Conservation (phyloP, 2,329 filamentous ascomycete genomes). For the Aspergillus novofumigatus region DNA sequence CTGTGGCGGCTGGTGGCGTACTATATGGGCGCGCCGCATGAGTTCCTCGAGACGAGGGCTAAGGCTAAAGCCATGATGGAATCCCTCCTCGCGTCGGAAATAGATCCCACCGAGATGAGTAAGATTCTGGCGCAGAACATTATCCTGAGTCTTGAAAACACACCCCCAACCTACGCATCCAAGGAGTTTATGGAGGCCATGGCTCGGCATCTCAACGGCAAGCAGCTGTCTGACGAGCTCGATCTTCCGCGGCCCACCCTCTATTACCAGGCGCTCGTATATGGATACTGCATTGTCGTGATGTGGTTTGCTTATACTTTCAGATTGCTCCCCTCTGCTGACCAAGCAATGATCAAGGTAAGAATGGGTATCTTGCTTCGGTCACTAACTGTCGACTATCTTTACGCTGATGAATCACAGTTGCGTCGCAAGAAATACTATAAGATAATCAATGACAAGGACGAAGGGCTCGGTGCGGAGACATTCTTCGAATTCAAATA, state of each 20-base stretch:
- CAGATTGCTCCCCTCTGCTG: conserved; percentile 46
- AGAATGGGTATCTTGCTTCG: conserved; percentile 10
- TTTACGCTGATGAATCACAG: conserved; percentile 2
- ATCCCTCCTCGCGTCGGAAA: conserved; percentile 61
- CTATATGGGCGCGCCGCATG: conserved; percentile 65
- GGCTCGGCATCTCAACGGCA: conserved; percentile 67
- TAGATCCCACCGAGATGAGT: conserved; percentile 60
- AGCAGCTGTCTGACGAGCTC: conserved; percentile 57
- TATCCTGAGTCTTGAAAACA: conserved; percentile 62
- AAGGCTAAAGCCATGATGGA: conserved; percentile 64
- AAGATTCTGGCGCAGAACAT: conserved; percentile 70
- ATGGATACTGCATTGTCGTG: conserved; percentile 65
- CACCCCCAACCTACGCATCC: conserved; percentile 62
- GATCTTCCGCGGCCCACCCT: conserved; percentile 53
- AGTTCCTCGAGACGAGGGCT: conserved; percentile 53
- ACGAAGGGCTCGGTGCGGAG: conserved; percentile 60
- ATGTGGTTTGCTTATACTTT: conserved; percentile 47
- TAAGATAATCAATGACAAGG: conserved; percentile 58
- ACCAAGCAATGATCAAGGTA: conserved; percentile 51
- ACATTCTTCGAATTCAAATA: conserved; percentile 69
- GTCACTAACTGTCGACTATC: background rate
- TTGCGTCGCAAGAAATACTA: conserved; percentile 53
- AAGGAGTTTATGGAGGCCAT: conserved; percentile 64
- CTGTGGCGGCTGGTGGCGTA: conserved; percentile 73
- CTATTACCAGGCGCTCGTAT: conserved; percentile 59